Percentiles rank a stretch among this genome's conserved stretches.
Conservation (phyloP, 1,139 yeast genomes). For the Yamadazyma kanchanaburiensis region DNA sequence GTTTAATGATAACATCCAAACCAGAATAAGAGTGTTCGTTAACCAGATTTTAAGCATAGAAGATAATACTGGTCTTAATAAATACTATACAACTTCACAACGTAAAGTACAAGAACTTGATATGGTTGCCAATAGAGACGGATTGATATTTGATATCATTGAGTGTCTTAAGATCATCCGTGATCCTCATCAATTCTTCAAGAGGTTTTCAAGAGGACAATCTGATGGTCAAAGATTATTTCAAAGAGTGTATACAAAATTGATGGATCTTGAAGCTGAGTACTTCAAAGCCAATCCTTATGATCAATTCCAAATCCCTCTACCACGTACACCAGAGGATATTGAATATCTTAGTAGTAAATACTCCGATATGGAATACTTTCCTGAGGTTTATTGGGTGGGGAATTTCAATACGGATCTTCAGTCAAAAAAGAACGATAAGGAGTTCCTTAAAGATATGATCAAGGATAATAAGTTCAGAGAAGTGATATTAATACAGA, state of each 20-base stretch:
- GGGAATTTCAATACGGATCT: constrained; percentile 24
- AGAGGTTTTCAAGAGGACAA: constrained; percentile 20
- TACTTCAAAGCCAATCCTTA: constrained; percentile 4
- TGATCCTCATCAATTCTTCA: constrained; percentile 35
- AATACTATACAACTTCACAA: constrained; percentile 32
- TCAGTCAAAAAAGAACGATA: constrained; percentile 22
- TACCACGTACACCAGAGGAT: constrained; percentile 16
- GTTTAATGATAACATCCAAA: constrained; percentile 36
- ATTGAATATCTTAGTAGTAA: constrained; percentile 18
- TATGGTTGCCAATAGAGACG: constrained; percentile 16
- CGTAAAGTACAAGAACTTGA: constrained; percentile 22
- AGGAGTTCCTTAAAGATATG: constrained; percentile 20
- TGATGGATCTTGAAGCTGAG: constrained; percentile 29
- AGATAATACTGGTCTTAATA: constrained; percentile 47
- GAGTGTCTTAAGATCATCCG: constrained; percentile 29
- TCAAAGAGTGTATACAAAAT: constrained; percentile 22
- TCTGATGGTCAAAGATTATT: constrained; percentile 21
- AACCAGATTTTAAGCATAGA: constrained; percentile 35
- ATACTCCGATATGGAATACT: constrained; percentile 21
- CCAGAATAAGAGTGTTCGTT: constrained; percentile 33
- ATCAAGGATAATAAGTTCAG: constrained; percentile 28
- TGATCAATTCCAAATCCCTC: constrained; percentile 8
- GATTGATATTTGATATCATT: constrained; percentile 31
- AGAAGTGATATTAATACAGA: constrained; percentile 27
- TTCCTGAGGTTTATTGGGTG: constrained; percentile 37